Base-by-base conservation (phyloP, 768 basidiomycete genomes). In the Boletus reticulatus region DNA sequence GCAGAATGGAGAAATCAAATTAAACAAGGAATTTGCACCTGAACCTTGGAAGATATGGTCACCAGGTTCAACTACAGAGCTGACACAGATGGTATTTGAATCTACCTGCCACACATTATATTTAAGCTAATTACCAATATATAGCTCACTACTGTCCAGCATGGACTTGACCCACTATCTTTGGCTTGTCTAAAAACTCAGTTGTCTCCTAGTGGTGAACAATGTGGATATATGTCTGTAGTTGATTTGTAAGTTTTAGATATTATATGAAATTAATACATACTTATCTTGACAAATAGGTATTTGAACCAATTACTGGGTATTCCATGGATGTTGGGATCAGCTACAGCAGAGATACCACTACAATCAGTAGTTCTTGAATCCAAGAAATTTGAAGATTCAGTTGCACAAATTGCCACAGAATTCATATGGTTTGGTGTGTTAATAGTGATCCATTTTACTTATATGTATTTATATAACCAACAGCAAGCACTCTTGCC, bases 351-450 rank as follows among this genome's bases (percentile, higher is more conserved):
- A 38, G n/a, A n/a, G n/a, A 22, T 22, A 22, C 4, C 4, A 29
- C 17, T 27, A 17, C 13, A n/a, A n/a, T n/a, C 32, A 17, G 9
- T 48, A 0, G 29, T 8, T 17, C 39, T 60, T 22, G 12, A 11
- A 1, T 3, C 6, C 4, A 16, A 7, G 8, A 22, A 58, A 22
- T 44, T 60, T 37, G 49, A 60, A 39, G 29, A 43, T 58, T 46
- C 46, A 13, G 6, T 58, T 12, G 52, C 52, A 37, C 24, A 48
- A 6, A 12, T 34, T 3, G 24, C 52, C 39, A 52, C 59, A 8
- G 29, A 36, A 36, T 29, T 41, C 13, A 38, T 60, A 13, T 60
- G 59, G 59, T 10, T 54, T 12, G 52, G 59, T 58, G 24, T 58
- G 45, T 34, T 0, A 4, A 44, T 11, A 24, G 5, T 36, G 13